Percentiles rank a stretch among this genome's conserved stretches.
These are phyloP conservation scores for Ganoderma sinense DNA, from an alignment of 1,284 basidiomycete genomes.

Conservation along the genomic window DNA sequence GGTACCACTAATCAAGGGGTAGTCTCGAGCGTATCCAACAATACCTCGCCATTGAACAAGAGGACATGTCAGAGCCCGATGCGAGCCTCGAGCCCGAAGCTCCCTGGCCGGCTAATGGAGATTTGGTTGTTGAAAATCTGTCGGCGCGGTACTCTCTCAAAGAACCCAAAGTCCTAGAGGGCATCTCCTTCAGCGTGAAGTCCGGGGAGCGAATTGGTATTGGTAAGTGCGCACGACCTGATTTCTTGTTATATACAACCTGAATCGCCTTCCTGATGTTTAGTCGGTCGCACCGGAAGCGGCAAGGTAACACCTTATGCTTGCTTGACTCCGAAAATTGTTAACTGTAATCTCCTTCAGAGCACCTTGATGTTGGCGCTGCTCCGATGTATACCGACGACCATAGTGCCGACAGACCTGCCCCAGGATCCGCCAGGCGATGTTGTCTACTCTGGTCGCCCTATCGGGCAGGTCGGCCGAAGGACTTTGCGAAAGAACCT, in stretches of 20 bases:
- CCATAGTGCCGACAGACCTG: not conserved
- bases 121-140: slow-evolving; percentile 66
- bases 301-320: slow-evolving; percentile 61
- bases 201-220: slow-evolving; percentile 61
- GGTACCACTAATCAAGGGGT: slow-evolving; percentile 3
- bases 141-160: slow-evolving; percentile 62
- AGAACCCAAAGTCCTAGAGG: slow-evolving; percentile 52
- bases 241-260: slow-evolving; percentile 45
- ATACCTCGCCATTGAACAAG: slow-evolving; percentile 78
- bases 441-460: slow-evolving; percentile 45
- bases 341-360: slow-evolving; percentile 41
- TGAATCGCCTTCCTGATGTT: slow-evolving; percentile 17
- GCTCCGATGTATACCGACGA: slow-evolving; percentile 53
- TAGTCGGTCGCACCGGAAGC: slow-evolving; percentile 79
- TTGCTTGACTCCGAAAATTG: not conserved
- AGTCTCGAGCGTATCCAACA: slow-evolving; percentile 81
- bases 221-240: slow-evolving; percentile 31
- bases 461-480: slow-evolving; percentile 58
- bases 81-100: slow-evolving; percentile 47
- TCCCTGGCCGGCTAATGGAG: slow-evolving; percentile 75
- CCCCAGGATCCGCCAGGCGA: slow-evolving; percentile 41
- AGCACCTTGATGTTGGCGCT: slow-evolving; percentile 53
- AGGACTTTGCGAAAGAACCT: slow-evolving; percentile 57
- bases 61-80: slow-evolving; percentile 47
- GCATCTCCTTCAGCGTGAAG: slow-evolving; percentile 52